These are phyloP conservation scores for Gilbertella persicaria DNA, from an alignment of 371 early-diverging fungal species.

Conservation along the genomic window DNA sequence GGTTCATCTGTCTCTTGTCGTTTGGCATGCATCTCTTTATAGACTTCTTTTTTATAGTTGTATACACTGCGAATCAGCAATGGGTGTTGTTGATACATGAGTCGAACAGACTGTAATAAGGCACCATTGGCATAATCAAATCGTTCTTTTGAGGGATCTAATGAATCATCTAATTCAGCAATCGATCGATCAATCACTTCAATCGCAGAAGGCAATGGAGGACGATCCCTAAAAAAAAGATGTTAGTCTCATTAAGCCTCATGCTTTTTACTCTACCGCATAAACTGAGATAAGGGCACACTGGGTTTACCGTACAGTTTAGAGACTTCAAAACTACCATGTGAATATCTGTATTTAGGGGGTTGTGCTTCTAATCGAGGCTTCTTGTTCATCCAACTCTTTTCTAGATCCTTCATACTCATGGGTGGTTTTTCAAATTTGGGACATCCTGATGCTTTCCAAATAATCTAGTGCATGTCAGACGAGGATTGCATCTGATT, in stretches of 20 bases:
- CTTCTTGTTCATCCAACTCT: constrained; percentile 21
- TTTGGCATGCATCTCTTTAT: constrained; percentile 24
- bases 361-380: constrained; percentile 27
- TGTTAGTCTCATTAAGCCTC: neutral
- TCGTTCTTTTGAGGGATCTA: constrained; percentile 25
- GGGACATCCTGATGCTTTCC: constrained; percentile 55
- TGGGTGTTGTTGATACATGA: constrained; percentile 32
- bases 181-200: constrained; percentile 32
- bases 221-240: constrained; percentile 21
- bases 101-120: constrained; percentile 37
- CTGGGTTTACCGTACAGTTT: constrained; percentile 30
- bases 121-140: constrained; percentile 45
- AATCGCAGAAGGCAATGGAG: constrained; percentile 25
- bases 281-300: constrained; percentile 21
- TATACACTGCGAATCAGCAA: constrained; percentile 38
- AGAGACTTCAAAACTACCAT: constrained; percentile 41
- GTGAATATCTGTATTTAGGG: constrained; percentile 27
- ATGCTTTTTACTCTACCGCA: constrained; percentile 25
- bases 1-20: constrained; percentile 6
- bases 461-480: constrained; percentile 34
- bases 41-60: constrained; percentile 34
- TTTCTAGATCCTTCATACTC: constrained; percentile 22
- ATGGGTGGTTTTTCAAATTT: constrained; percentile 44
- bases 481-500: neutral
- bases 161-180: constrained; percentile 25